Evolutionary conservation across 2,329 filamentous ascomycete species (phyloP).

Genomic region (Xylaria arbuscula): DNA sequence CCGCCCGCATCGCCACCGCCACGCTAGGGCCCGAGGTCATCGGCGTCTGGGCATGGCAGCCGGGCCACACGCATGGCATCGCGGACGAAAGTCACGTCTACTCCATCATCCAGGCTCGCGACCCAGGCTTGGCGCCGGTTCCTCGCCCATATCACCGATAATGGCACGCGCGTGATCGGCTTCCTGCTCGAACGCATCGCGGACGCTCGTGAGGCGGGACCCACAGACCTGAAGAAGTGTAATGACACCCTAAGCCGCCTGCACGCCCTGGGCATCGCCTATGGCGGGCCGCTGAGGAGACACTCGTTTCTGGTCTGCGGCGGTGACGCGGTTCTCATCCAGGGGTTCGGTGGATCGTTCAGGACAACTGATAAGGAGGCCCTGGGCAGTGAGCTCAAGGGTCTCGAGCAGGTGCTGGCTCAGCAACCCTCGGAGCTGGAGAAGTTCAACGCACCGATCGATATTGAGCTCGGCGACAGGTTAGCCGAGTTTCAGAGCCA

Average conservation of each 20-base stretch:
- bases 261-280: conserved; percentile 12
- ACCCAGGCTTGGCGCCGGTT: conserved; percentile 12
- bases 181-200: conserved; percentile 18
- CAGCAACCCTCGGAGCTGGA: conserved; percentile 14
- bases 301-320: conserved; percentile 15
- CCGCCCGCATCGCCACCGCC: not conserved
- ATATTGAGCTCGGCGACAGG: too few relatives aligned
- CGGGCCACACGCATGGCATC: conserved; percentile 10
- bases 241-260: conserved; percentile 5
- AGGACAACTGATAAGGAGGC: conserved; percentile 15
- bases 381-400: conserved; percentile 9
- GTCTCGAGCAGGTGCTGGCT: conserved; percentile 21
- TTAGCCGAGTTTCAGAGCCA: too few relatives aligned
- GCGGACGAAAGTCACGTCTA: conserved; percentile 2
- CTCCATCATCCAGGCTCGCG: conserved; percentile 17
- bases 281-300: not conserved
- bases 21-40: conserved; percentile 18
- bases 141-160: conserved; percentile 15
- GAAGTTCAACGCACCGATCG: not conserved
- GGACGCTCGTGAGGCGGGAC: conserved; percentile 16
- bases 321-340: conserved; percentile 3
- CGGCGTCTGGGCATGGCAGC: conserved; percentile 19
- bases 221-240: not conserved
- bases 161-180: conserved; percentile 9
- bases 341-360: conserved; percentile 16